Conservation (phyloP, 202 grass and related monocot species). For the Setaria italica region DNA sequence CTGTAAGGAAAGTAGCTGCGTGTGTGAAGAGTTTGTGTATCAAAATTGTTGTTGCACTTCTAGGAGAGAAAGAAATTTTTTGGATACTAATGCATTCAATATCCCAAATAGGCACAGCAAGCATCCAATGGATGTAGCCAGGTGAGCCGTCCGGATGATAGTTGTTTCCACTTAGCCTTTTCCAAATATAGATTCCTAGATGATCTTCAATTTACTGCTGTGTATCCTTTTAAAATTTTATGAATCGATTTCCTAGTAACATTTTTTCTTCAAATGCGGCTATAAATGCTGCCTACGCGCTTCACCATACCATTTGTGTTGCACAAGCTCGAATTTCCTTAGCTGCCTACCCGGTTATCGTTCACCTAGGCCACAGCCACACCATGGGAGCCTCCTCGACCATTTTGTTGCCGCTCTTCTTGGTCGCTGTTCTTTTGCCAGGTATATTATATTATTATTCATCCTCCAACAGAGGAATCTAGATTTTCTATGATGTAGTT, state of each 20-base stretch:
- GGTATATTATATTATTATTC: slow-evolving; percentile 13
- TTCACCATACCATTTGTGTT: neutral
- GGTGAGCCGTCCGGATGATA: neutral
- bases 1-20: neutral
- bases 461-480: neutral
- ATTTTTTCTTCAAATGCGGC: neutral
- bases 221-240: neutral
- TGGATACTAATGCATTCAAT: neutral
- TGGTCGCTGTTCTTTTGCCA: neutral
- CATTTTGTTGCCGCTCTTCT: neutral
- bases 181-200: neutral
- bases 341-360: neutral
- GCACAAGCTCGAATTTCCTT: neutral
- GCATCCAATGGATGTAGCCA: neutral
- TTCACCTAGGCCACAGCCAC: too few relatives aligned
- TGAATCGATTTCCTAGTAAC: neutral
- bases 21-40: neutral
- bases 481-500: neutral
- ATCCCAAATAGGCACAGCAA: neutral
- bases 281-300: neutral
- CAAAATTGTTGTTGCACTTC: neutral
- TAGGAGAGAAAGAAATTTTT: neutral
- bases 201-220: neutral
- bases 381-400: neutral
- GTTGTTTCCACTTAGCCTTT: neutral